These are phyloP conservation scores for Gastrolobium villosum DNA, from an alignment of 306 rosid species.

Conservation along the genomic window DNA sequence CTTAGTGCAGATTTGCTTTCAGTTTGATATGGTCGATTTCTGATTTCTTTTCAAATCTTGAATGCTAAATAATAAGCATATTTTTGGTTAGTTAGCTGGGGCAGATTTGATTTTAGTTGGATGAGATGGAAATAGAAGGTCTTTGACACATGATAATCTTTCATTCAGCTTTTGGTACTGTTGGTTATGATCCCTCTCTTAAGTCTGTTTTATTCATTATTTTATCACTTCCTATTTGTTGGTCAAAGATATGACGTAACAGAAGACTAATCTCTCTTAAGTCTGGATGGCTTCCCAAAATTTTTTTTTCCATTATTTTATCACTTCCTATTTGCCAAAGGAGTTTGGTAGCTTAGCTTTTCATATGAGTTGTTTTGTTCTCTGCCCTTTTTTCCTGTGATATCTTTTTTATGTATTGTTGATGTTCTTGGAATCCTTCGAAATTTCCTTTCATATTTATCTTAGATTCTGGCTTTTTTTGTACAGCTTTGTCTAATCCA, in stretches of 20 bases:
- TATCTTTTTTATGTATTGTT: background rate
- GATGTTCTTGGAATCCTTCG: background rate
- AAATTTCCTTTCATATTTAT: background rate
- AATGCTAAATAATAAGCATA: background rate
- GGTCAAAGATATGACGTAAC: too few species aligned
- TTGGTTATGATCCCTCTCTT: background rate
- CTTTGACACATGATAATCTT: background rate
- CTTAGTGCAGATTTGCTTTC: constrained; percentile 14
- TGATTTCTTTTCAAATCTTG: constrained; percentile 3
- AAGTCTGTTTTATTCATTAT: background rate
- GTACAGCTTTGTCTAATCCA: background rate
- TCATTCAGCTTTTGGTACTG: background rate
- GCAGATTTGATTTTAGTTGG: background rate
- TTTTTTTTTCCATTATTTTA: background rate
- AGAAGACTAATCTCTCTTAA: too few species aligned
- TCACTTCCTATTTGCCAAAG: constrained; percentile 2
- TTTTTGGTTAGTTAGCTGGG: too few species aligned
- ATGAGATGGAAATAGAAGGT: background rate
- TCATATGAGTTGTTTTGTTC: background rate
- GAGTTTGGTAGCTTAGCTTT: background rate
- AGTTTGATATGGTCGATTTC: background rate
- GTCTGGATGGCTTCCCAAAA: too few species aligned
- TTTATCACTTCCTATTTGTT: background rate
- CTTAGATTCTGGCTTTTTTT: background rate
- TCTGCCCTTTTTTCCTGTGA: background rate